Conservation (phyloP, 495 filamentous ascomycete species). For the Tuber brumale region DNA sequence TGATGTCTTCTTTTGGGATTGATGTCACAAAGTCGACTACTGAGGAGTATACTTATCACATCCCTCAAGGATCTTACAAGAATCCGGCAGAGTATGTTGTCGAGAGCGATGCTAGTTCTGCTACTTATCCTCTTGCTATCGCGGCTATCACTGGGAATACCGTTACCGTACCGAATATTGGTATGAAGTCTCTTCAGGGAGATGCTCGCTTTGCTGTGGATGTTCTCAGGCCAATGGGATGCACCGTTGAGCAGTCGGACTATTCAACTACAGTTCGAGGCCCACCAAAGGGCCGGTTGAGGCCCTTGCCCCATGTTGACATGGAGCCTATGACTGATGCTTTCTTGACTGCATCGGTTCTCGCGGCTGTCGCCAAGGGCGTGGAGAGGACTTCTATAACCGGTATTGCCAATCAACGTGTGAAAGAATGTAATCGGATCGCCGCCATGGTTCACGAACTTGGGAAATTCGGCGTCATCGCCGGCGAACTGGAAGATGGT, state of each 20-base stretch:
- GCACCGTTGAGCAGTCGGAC: conserved; percentile 74
- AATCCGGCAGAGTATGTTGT: conserved; percentile 85
- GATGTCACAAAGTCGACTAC: conserved; percentile 63
- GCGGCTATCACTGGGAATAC: conserved; percentile 92
- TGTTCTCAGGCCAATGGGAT: conserved; percentile 89
- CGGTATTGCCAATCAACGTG: conserved; percentile 96
- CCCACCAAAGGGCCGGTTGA: conserved; percentile 64
- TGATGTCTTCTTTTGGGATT: conserved; percentile 94
- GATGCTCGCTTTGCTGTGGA: conserved; percentile 94
- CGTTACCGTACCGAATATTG: conserved; percentile 94
- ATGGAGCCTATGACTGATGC: conserved; percentile 99
- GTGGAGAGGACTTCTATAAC: conserved; percentile 66
- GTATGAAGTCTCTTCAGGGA: conserved; percentile 81
- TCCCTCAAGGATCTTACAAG: conserved; percentile 75
- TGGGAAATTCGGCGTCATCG: conserved; percentile 87
- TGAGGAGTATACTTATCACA: conserved; percentile 87
- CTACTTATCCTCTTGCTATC: conserved; percentile 91
- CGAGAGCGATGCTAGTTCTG: conserved; percentile 95
- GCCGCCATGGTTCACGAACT: conserved; percentile 92
- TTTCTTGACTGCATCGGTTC: conserved; percentile 87
- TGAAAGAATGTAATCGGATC: conserved; percentile 98
- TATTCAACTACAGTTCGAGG: conserved; percentile 89
- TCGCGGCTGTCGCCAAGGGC: conserved; percentile 82
- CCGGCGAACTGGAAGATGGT: conserved; percentile 83
- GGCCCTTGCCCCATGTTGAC: conserved; percentile 64